These are phyloP conservation scores for Filosporella fistucella DNA, from an alignment of 495 filamentous ascomycete species.

Conservation along the genomic window DNA sequence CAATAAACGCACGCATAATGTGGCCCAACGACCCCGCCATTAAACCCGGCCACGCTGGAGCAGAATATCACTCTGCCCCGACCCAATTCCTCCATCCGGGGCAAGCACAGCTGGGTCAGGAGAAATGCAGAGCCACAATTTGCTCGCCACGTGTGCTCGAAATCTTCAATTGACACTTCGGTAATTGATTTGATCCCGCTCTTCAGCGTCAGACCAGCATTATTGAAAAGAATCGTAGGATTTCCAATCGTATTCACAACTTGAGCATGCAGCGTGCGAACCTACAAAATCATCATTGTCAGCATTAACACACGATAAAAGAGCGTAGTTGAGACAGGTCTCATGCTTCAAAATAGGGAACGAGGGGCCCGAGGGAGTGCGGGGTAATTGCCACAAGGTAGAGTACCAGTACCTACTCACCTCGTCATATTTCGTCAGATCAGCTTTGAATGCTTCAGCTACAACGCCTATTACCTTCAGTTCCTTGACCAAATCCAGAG, in stretches of 20 bases:
- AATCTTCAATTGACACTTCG: slow-evolving; percentile 48
- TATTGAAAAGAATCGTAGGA: slow-evolving; percentile 17
- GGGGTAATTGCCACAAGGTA: neutral
- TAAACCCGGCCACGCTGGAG: slow-evolving; percentile 62
- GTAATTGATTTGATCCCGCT: slow-evolving; percentile 10
- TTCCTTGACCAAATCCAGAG: slow-evolving; percentile 4
- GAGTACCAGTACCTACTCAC: too few species aligned
- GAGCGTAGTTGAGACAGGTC: neutral
- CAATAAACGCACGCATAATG: slow-evolving; percentile 34
- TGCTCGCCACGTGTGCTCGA: slow-evolving; percentile 60
- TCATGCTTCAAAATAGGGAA: neutral
- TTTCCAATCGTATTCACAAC: slow-evolving; percentile 3
- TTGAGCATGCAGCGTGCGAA: slow-evolving; percentile 5
- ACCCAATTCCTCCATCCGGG: slow-evolving; percentile 54
- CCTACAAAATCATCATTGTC: neutral
- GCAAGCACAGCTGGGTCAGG: slow-evolving; percentile 58
- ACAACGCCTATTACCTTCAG: slow-evolving; percentile 5
- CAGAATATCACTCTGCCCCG: slow-evolving; percentile 70
- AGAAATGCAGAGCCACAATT: slow-evolving; percentile 65
- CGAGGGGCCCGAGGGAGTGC: neutral
- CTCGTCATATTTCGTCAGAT: slow-evolving; percentile 15
- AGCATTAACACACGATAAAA: too few species aligned
- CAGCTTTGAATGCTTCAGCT: slow-evolving; percentile 14
- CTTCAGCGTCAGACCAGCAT: slow-evolving; percentile 14
- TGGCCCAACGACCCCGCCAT: slow-evolving; percentile 63